Evolutionary conservation across 257 asterid genomes (phyloP), one percentile per base, ranked within the genome.

Genomic region (Forsythia viridissima): DNA sequence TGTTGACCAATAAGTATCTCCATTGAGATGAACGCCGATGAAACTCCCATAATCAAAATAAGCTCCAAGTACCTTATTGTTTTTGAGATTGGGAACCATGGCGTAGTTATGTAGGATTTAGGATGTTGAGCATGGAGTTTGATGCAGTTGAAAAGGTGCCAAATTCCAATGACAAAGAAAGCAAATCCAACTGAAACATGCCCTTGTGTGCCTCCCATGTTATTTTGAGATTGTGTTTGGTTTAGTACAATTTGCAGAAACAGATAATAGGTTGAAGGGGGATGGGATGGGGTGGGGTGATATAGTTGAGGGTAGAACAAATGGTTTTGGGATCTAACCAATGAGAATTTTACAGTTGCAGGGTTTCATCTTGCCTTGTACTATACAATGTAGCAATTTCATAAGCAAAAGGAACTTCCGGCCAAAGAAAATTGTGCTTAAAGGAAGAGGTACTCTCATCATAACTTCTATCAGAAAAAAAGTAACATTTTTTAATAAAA

Each of bases 111-210:
- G 85, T 84, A 92, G 76, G 97, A 79, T 52, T 73, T 88, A 0
- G 97, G 96, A 63, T 86, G 80, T 10, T 84, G 81, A 37, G 83
- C 76, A 73, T 93, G 95, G 86, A 84, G 92, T 72, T 84, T 92
- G 79, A 87, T 84, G 13, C 70, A 63, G 20, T 3, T 63, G 70
- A 63, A 63, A 63, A 63, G 70, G 70, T 63, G 70, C 98, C 97
- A 93, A 0, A 89, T 82, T 75, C 98, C 98, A 10, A 92, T 77
- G 40, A 91, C 24, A 55, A 86, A 80, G 89, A 88, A 93, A 6
- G 90, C 94, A 44, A 88, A 80, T 12, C 98, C 98, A 41, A 94
- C 86, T 65, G 90, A 84, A 2, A 90, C 91, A 82, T 93, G 97
- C 40, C 98, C 98, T 36, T 83, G 80, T 42, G 88, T 73, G 73